These are phyloP conservation scores for Coelastrella sp. DNA, from an alignment of 139 green algal genomes.

Conservation along the genomic window DNA sequence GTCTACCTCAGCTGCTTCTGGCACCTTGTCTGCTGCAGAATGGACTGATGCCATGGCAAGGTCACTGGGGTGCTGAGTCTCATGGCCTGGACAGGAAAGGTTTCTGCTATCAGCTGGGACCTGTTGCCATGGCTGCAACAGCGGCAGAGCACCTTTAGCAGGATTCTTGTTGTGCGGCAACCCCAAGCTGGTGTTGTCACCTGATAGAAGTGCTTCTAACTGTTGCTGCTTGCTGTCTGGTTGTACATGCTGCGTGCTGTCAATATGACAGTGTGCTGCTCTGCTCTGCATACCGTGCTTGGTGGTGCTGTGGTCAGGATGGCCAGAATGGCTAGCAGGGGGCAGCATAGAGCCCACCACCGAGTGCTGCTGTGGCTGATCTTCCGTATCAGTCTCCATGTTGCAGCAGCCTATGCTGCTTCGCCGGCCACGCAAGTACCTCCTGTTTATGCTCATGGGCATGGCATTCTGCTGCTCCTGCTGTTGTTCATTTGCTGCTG, in stretches of 20 bases:
- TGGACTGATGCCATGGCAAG: too few relatives aligned
- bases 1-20: too few relatives aligned
- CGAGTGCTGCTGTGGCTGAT: not conserved
- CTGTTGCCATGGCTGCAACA: conserved; percentile 23
- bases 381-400: conserved; percentile 23
- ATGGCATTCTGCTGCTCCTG: conserved; percentile 19
- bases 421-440: not conserved
- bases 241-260: not conserved
- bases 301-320: not conserved
- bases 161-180: not conserved
- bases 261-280: not conserved
- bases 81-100: conserved; percentile 7
- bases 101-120: too few relatives aligned
- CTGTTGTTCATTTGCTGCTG: conserved; percentile 6
- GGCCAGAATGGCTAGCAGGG: not conserved
- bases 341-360: not conserved
- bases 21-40: too few relatives aligned
- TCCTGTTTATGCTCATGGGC: not conserved
- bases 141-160: not conserved
- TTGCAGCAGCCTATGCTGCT: conserved; percentile 41
- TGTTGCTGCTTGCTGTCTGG: conserved; percentile 13
- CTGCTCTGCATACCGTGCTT: not conserved
- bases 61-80: too few relatives aligned
- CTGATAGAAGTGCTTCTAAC: not conserved
- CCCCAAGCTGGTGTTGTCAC: not conserved